Evolutionary conservation across 2,329 filamentous ascomycete species (phyloP).

Genomic region (Neurospora sp.): DNA sequence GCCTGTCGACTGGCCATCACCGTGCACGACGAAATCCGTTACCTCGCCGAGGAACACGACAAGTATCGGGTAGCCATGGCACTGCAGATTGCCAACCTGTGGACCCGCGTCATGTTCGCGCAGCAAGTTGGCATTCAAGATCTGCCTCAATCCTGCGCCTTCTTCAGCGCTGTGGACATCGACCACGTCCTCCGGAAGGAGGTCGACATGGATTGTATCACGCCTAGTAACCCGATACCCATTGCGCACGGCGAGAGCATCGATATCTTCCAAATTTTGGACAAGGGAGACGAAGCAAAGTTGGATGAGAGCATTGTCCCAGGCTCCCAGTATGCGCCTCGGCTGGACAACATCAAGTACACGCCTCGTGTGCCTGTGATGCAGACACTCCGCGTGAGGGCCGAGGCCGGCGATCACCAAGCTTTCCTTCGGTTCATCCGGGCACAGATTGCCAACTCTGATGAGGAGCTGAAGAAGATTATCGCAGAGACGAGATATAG

Average conservation of each 20-base stretch:
- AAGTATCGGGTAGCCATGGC: conserved; percentile 88
- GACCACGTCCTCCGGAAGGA: conserved; percentile 95
- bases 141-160: conserved; percentile 86
- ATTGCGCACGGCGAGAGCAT: conserved; percentile 82
- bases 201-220: conserved; percentile 95
- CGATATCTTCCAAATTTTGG: conserved; percentile 70
- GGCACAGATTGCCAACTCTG: conserved; percentile 71
- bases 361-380: conserved; percentile 68
- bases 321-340: conserved; percentile 39
- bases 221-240: conserved; percentile 68
- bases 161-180: conserved; percentile 91
- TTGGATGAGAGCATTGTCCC: conserved; percentile 59
- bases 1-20: conserved; percentile 81
- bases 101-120: conserved; percentile 95
- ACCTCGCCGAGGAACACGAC: conserved; percentile 76
- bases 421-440: conserved; percentile 57
- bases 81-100: conserved; percentile 85
- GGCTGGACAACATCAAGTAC: conserved; percentile 56
- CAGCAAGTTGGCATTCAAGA: conserved; percentile 96
- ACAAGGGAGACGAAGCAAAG: conserved; percentile 57
- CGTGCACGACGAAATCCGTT: conserved; percentile 95
- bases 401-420: conserved; percentile 30
- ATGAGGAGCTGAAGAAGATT: conserved; percentile 65
- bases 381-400: conserved; percentile 50
- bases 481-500: conserved; percentile 42